These are phyloP conservation scores for Seiridium cupressi DNA, from an alignment of 2,329 filamentous ascomycete species.

Conservation along the genomic window DNA sequence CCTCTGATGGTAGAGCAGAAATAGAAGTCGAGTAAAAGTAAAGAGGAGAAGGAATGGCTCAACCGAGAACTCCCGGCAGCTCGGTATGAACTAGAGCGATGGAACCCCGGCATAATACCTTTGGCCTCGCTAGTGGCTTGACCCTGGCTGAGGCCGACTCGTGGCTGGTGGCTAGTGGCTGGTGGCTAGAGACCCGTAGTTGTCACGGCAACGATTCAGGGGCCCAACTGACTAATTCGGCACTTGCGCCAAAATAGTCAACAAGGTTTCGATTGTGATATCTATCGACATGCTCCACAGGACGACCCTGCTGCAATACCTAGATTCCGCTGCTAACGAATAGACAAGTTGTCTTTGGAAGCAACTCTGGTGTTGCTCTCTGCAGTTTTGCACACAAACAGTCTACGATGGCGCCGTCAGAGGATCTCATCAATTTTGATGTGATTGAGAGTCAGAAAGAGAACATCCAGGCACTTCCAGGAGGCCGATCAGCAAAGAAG, in stretches of 20 bases:
- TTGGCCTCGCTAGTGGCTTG: background rate
- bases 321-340: background rate
- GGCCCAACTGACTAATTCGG: background rate
- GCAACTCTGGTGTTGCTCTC: background rate
- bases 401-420: constrained; percentile 11
- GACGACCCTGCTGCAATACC: background rate
- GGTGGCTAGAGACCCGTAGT: background rate
- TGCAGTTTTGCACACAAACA: background rate
- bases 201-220: background rate
- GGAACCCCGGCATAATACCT: background rate
- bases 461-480: constrained; percentile 92
- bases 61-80: background rate
- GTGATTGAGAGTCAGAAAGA: constrained; percentile 96
- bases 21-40: background rate
- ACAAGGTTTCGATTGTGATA: constrained; percentile 6
- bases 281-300: background rate
- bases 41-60: background rate
- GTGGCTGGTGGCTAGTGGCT: constrained; percentile 1
- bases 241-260: constrained; percentile 6
- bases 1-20: background rate
- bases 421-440: constrained; percentile 72
- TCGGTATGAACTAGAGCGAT: background rate
- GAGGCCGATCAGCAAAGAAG: constrained; percentile 83
- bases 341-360: background rate
- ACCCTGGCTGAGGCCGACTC: background rate